Base-by-base conservation (phyloP, 2,329 filamentous ascomycete species). In the Dothideomycetidae sp. region DNA sequence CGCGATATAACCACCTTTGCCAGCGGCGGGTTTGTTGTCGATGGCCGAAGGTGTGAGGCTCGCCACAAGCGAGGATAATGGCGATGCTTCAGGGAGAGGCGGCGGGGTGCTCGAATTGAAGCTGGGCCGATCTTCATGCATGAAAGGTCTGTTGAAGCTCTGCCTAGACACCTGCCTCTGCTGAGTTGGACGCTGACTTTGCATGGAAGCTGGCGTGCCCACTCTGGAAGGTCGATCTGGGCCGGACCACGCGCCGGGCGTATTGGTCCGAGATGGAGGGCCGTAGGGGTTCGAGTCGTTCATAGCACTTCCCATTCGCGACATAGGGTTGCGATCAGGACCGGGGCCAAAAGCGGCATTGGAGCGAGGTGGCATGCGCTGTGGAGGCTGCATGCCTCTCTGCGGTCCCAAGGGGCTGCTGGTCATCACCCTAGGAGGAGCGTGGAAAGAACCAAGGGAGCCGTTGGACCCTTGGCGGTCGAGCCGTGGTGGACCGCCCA, bases 1-100 rank as follows among this genome's bases (percentile, higher is more conserved):
- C 11, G 54, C 50, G 5, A 51, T 43, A 37, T 55, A 56, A 23
- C 45, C 45, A 21, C 46, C 44, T 10, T 30, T 21, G 19, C 28
- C 19, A n/a, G n/a, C n/a, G n/a, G n/a, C n/a, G n/a, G n/a, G n/a
- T n/a, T n/a, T n/a, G 3, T 29, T 29, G 21, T 32, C 31, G 12
- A 32, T 29, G 28, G 36, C 28, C 4, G 36, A 38, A 7, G 36
- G 36, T 13, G 36, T 38, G 4, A 29, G 31, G 17, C 29, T 26
- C n/a, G 29, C 15, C 2, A 15, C 36, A 33, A 29, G 28, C 9
- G 17, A 38, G 4, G 44, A 45, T 4, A 38, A 30, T 11, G 36
- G 36, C 10, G 36, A 38, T 21, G 28, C 16, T 21, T 29, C 31
- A 29, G 30, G 28, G 5, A 16, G 16, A 14, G 31, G 31, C n/a